phyloP scores from a whole-genome alignment of 2,329 filamentous ascomycete species.

The Plectosphaerella cucumerina region DNA sequence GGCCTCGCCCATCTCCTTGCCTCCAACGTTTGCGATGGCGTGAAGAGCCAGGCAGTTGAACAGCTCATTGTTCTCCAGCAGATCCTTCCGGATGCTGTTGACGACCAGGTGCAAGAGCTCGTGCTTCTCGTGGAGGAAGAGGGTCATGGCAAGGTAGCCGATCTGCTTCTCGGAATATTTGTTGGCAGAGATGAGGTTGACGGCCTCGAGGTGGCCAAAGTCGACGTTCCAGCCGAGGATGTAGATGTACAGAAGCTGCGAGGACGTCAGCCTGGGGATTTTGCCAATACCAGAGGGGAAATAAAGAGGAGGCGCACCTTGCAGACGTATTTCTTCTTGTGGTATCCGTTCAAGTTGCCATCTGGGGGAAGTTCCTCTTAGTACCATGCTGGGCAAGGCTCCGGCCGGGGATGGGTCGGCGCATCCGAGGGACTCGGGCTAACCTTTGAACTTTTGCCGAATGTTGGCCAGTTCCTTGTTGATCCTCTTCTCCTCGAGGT shows the following conservation, averaged over 20 bases:
- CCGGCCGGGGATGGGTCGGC: too few species aligned
- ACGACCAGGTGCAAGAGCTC: conserved; percentile 94
- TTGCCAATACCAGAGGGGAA: too few species aligned
- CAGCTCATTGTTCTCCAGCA: conserved; percentile 91
- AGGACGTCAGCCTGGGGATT: conserved; percentile 5
- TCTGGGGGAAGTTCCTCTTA: conserved; percentile 41
- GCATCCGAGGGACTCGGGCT: conserved; percentile 13
- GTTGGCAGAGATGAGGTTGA: conserved; percentile 92
- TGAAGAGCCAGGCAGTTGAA: conserved; percentile 96
- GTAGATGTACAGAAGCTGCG: conserved; percentile 88
- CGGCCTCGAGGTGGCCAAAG: conserved; percentile 96
- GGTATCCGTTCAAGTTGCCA: conserved; percentile 88
- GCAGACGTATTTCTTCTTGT: conserved; percentile 99
- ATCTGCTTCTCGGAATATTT: conserved; percentile 99
- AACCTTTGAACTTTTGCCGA: conserved; percentile 92
- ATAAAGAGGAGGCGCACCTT: conserved; percentile 54
- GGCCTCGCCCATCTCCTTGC: conserved; percentile 95
- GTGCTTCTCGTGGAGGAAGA: conserved; percentile 96
- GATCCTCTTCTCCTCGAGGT: conserved; percentile 97
- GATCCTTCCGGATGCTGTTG: conserved; percentile 96
- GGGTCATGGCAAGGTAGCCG: conserved; percentile 92
- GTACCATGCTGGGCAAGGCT: conserved; percentile 15
- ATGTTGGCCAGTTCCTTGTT: conserved; percentile 99
- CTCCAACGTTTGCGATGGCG: conserved; percentile 95
- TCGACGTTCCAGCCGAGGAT: conserved; percentile 99